Evolutionary conservation across 495 filamentous ascomycete species (phyloP).

Genomic region (Annulohypoxylon bovei): DNA sequence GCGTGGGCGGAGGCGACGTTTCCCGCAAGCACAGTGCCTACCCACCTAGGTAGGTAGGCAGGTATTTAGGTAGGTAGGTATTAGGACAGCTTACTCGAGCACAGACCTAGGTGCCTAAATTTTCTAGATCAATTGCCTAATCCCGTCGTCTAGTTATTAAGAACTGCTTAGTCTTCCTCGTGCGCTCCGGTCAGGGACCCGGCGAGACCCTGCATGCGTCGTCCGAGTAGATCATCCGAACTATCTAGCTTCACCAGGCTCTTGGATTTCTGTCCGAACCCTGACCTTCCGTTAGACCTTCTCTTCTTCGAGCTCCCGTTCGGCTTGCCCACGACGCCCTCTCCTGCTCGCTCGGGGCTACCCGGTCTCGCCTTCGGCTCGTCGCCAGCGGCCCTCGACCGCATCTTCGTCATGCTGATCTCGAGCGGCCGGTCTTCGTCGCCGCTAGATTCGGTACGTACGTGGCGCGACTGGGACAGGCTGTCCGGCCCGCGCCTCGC

Average conservation of each 20-base stretch:
- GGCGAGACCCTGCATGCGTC: constrained; percentile 86
- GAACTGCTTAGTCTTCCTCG: constrained; percentile 48
- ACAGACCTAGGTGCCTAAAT: neutral
- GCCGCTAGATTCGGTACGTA: constrained; percentile 70
- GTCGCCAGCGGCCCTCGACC: constrained; percentile 38
- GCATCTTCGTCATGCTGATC: constrained; percentile 69
- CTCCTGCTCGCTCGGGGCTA: constrained; percentile 17
- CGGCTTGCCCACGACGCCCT: constrained; percentile 31
- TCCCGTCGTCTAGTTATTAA: neutral
- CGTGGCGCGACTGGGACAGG: constrained; percentile 48
- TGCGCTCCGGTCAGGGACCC: constrained; percentile 78
- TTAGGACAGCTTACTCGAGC: neutral
- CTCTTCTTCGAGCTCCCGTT: constrained; percentile 49
- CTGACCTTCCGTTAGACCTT: constrained; percentile 45
- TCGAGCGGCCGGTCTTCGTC: constrained; percentile 84
- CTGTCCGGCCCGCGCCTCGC: constrained; percentile 38
- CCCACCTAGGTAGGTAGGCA: too few relatives aligned
- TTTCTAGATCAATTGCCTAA: neutral
- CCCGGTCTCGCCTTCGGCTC: constrained; percentile 43
- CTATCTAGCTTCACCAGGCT: constrained; percentile 80
- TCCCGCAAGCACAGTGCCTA: too few relatives aligned
- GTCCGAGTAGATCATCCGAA: constrained; percentile 82
- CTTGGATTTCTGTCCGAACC: constrained; percentile 54
- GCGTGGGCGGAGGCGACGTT: neutral
- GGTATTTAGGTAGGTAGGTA: too few relatives aligned